These are phyloP conservation scores for Xylaria palmicola DNA, from an alignment of 495 filamentous ascomycete genomes.

Conservation along the genomic window DNA sequence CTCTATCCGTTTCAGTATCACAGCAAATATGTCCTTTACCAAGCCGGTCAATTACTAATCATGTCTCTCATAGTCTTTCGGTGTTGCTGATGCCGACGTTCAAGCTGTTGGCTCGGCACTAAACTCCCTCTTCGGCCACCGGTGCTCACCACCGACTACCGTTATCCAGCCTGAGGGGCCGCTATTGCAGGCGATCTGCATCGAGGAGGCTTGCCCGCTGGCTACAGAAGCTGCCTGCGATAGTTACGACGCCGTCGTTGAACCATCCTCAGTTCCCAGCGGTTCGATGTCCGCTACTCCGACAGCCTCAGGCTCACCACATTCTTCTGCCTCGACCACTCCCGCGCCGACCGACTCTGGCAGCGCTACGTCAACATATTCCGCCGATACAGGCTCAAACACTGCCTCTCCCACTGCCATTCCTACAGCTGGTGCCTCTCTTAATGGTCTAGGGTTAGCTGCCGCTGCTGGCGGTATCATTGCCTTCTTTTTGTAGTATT, in stretches of 20 bases:
- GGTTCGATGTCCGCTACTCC: background rate
- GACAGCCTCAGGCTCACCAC: background rate
- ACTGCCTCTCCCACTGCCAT: background rate
- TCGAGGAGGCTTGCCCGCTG: conserved; percentile 38
- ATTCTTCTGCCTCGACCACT: background rate
- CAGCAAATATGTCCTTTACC: background rate
- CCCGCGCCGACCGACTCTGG: background rate
- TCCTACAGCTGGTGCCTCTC: conserved; percentile 12
- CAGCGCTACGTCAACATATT: background rate
- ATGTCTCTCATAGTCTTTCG: conserved; percentile 38
- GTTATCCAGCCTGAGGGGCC: conserved; percentile 30
- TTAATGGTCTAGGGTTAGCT: conserved; percentile 20
- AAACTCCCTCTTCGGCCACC: conserved; percentile 41
- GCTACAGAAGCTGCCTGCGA: conserved; percentile 33
- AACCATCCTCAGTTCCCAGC: conserved; percentile 10
- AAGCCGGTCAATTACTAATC: background rate
- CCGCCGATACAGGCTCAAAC: background rate
- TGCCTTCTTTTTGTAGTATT: conserved; percentile 22
- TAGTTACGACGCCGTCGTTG: conserved; percentile 19
- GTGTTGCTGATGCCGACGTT: conserved; percentile 45
- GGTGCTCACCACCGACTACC: conserved; percentile 39
- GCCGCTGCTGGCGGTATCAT: conserved; percentile 22
- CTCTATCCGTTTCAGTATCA: background rate
- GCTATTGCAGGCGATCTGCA: conserved; percentile 48
- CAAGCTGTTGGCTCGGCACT: conserved; percentile 40